Evolutionary conservation across 2,329 filamentous ascomycete species (phyloP).

Genomic region (Trichoderma sp.): DNA sequence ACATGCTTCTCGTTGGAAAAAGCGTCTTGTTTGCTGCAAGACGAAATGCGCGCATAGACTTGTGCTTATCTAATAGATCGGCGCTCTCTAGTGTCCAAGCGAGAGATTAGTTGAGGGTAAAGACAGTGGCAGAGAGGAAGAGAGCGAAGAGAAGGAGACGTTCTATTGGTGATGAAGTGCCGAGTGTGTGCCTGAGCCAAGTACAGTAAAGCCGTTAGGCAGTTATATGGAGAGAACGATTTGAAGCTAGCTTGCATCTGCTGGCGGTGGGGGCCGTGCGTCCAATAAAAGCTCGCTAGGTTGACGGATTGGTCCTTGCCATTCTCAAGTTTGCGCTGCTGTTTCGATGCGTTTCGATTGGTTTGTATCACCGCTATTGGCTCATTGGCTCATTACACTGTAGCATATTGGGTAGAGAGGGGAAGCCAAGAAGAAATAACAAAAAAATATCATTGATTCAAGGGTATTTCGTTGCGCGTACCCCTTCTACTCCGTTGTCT

Average conservation of each 20-base stretch:
- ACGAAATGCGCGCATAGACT: background rate
- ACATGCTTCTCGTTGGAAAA: slow-evolving; percentile 32
- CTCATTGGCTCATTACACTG: background rate
- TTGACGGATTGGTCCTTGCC: slow-evolving; percentile 1
- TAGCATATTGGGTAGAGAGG: background rate
- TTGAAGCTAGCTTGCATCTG: background rate
- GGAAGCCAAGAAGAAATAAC: background rate
- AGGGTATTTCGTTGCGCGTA: background rate
- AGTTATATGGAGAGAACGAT: background rate
- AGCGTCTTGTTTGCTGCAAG: background rate
- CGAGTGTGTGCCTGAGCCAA: background rate
- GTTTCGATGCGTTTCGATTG: background rate
- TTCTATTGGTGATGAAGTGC: background rate
- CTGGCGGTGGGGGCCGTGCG: background rate
- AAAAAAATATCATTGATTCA: background rate
- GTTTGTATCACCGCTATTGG: background rate
- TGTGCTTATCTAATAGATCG: background rate
- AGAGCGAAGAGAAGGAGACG: background rate
- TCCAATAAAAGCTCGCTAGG: background rate
- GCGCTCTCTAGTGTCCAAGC: background rate
- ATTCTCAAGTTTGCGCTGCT: background rate
- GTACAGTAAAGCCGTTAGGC: background rate
- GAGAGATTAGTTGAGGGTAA: background rate
- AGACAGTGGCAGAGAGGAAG: background rate
- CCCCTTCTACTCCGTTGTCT: background rate